Conservation (phyloP, 2,329 filamentous ascomycete species). For the Leptographium galeiforme region DNA sequence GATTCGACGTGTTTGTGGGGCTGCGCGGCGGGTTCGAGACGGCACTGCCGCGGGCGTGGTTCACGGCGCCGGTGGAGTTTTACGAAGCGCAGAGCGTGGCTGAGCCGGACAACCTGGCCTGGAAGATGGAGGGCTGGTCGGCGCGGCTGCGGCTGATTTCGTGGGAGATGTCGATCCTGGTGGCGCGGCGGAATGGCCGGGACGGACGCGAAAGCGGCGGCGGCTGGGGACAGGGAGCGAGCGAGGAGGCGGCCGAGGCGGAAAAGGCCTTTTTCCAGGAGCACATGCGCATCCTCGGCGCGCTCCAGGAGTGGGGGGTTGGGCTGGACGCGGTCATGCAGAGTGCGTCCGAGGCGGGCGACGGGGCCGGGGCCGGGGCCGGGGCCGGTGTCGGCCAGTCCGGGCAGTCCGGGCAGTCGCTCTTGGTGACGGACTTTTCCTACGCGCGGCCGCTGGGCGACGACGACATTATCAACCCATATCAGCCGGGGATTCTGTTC, state of each 20-base stretch:
- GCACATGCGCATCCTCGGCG: slow-evolving; percentile 38
- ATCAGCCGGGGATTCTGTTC: slow-evolving; percentile 55
- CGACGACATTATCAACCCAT: slow-evolving; percentile 63
- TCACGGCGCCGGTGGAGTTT: slow-evolving; percentile 48
- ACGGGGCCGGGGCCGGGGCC: background rate
- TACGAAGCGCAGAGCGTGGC: slow-evolving; percentile 44
- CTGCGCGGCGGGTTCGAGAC: slow-evolving; percentile 70
- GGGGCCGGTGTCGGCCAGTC: background rate
- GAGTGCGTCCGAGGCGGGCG: background rate
- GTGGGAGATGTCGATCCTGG: slow-evolving; percentile 67
- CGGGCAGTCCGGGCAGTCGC: background rate
- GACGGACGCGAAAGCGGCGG: slow-evolving; percentile 34
- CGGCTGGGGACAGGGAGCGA: background rate
- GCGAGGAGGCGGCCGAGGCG: slow-evolving; percentile 36
- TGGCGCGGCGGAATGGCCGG: slow-evolving; percentile 42
- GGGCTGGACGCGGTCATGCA: slow-evolving; percentile 21
- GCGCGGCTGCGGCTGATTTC: slow-evolving; percentile 59
- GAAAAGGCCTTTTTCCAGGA: slow-evolving; percentile 52
- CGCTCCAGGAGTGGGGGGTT: slow-evolving; percentile 33
- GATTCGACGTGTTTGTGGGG: slow-evolving; percentile 75
- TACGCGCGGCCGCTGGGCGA: slow-evolving; percentile 36
- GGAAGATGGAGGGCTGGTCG: slow-evolving; percentile 54
- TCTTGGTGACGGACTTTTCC: slow-evolving; percentile 45
- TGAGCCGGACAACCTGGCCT: slow-evolving; percentile 48
- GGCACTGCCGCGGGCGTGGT: slow-evolving; percentile 67